Evolutionary conservation across 2,329 filamentous ascomycete species (phyloP), one percentile per base, ranked within the genome.

Genomic region (Colletotrichum tamarilloi): DNA sequence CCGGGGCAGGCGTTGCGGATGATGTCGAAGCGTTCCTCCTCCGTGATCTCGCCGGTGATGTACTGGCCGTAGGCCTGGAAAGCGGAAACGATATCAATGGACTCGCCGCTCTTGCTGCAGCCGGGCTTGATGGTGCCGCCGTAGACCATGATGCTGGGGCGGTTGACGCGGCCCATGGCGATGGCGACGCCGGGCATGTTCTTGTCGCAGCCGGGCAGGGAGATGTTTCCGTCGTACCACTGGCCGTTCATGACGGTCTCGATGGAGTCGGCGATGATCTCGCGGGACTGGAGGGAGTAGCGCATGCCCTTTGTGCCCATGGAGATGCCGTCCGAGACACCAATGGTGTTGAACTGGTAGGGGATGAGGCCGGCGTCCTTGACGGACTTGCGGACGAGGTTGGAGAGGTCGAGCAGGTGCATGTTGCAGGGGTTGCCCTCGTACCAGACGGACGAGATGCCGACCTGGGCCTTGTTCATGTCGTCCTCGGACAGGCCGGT

Each of bases 201-300:
- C 91, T 99, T 99, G 89, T 99, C 97, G 85, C 97, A 99, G 62
- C 97, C 97, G 16, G 97, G 97, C 79, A 99, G 93, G 66, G 95
- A 97, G 81, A 99, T 93, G 84, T 98, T 98, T 77, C 92, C 96
- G 83, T 99, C 97, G 82, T 99, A 98, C 95, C 95, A 98, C 85
- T 99, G 97, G 19, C 95, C 97, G 77, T 95, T 93, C 95, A 98
- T 99, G 79, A 99, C 97, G 5, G 97, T 98, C 89, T 99, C 97
- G 80, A 99, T 97, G 75, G 94, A 97, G 85, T 99, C 97, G 79
- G 97, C 97, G 79, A 99, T 99, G 79, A 99, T 91, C 84, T 99
- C 97, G 82, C 97, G 90, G 77, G 94, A 97, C 87, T 98, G 97
- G 65, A 98, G 88, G 68, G 94, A 97, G 86, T 95, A 98, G 75